These are phyloP conservation scores for Erythrophleum fordii DNA, from an alignment of 306 rosid species.

Conservation along the genomic window DNA sequence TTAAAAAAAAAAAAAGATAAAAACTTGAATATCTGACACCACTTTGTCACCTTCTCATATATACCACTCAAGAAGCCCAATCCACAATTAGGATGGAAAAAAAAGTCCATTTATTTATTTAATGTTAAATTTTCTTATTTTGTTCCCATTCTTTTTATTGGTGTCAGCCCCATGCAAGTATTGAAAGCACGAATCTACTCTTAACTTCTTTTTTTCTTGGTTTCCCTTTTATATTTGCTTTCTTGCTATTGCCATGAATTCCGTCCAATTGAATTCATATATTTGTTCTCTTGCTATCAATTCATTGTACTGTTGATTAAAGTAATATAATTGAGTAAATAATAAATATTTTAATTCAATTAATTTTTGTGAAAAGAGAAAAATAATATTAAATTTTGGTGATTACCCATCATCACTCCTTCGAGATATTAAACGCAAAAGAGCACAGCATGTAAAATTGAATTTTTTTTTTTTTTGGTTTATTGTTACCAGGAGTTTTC, in stretches of 20 bases:
- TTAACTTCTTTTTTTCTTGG: neutral
- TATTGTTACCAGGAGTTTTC: too few relatives aligned
- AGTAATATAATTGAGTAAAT: neutral
- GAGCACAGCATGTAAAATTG: too few relatives aligned
- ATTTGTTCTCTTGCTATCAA: neutral
- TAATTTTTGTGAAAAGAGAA: neutral
- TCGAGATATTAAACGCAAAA: too few relatives aligned
- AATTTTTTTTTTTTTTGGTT: too few relatives aligned
- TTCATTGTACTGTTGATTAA: neutral
- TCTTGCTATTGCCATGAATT: neutral
- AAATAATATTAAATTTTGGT: too few relatives aligned
- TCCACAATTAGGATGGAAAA: neutral
- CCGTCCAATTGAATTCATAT: neutral
- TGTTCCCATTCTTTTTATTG: neutral
- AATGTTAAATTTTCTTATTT: neutral
- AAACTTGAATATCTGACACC: constrained; percentile 48
- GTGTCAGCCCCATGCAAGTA: neutral
- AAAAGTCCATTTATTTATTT: neutral
- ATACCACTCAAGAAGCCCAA: neutral
- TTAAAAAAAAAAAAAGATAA: neutral
- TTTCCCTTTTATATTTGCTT: neutral
- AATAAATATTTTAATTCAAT: neutral
- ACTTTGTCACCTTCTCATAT: constrained; percentile 38
- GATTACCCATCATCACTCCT: too few relatives aligned
- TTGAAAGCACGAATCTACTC: neutral